Evolutionary conservation across 2,329 filamentous ascomycete genomes (phyloP).

Genomic region (Sarocladium oryzae): DNA sequence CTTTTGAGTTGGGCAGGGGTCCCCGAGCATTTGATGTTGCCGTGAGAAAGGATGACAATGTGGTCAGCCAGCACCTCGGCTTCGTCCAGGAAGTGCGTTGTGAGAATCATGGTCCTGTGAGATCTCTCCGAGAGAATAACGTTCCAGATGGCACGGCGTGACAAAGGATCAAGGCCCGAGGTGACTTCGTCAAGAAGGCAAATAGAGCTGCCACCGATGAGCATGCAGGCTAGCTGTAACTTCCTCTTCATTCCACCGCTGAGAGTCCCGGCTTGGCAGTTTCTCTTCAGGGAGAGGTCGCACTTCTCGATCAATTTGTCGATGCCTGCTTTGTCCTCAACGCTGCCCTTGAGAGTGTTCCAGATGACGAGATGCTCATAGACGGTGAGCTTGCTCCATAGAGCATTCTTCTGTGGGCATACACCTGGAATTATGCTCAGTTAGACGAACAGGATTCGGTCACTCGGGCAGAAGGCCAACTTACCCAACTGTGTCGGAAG

Average conservation of each 20-base stretch:
- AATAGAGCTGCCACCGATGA: slow-evolving; percentile 59
- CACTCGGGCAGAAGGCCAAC: not conserved
- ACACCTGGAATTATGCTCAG: slow-evolving; percentile 36
- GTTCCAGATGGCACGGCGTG: slow-evolving; percentile 62
- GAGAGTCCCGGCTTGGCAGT: slow-evolving; percentile 47
- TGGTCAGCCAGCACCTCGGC: slow-evolving; percentile 62
- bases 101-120: slow-evolving; percentile 57
- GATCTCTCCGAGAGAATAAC: slow-evolving; percentile 59
- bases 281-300: slow-evolving; percentile 52
- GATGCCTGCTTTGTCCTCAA: slow-evolving; percentile 39
- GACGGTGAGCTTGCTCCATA: slow-evolving; percentile 61
- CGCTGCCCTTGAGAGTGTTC: slow-evolving; percentile 48
- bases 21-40: slow-evolving; percentile 54
- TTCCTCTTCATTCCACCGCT: slow-evolving; percentile 67
- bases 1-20: slow-evolving; percentile 60
- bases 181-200: slow-evolving; percentile 67
- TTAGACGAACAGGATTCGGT: not conserved
- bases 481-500: not conserved
- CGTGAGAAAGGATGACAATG: slow-evolving; percentile 59
- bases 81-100: slow-evolving; percentile 66
- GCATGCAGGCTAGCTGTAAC: slow-evolving; percentile 65
- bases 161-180: slow-evolving; percentile 60
- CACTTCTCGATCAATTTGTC: slow-evolving; percentile 48
- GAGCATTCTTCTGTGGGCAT: slow-evolving; percentile 62
- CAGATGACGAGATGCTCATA: slow-evolving; percentile 59